Base-by-base conservation (phyloP, 805 yeast species). In the Suhomyces sp. region DNA sequence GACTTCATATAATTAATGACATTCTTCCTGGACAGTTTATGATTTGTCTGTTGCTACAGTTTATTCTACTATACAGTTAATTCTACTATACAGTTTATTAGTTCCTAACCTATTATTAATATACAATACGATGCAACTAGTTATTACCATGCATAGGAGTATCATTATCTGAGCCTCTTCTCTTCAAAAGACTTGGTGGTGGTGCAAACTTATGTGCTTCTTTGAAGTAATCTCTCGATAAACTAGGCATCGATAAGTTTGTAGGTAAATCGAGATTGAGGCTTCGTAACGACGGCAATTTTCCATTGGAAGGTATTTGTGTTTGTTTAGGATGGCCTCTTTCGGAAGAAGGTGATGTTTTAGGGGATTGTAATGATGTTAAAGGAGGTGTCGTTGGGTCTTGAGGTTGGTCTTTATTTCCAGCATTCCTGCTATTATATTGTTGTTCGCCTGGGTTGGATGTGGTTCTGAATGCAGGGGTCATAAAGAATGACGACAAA, bases 251-350 rank as follows among this genome's bases (percentile, higher is more conserved):
- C 5, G 71, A 59, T 15, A 75, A 61, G 47, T 73, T 78, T 17
- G 73, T 72, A 2, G 84, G 84, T 50, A 80, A 70, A 56, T 78
- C 81, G 38, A 81, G 68, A 50, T 80, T 78, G 61, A 81, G 70
- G 36, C 83, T 77, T 48, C 82, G 65, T 47, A 81, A 65, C 19
- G 85, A 75, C 0, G 85, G 85, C 46, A 81, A 67, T 44, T 61
- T 57, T 5, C 31, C 46, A 31, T 47, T 47, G 48, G 58, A 31
- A 60, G 57, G 49, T 50, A 19, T 31, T 9, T 42, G 41, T 22
- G n/a, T 9, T 31, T 10, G 40, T 17, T 38, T 38, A 9, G 22
- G 24, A 17, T n/a, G 13, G 42, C 41, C 17, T 45, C 33, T 23
- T 53, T 52, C 47, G 42, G 57, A 42, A 13, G 42, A 15, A 55